A percentile compares a stretch with the other conserved stretches of the same genome.
Conservation (phyloP, 2,329 filamentous ascomycete genomes). For the Phialophora expanda region DNA sequence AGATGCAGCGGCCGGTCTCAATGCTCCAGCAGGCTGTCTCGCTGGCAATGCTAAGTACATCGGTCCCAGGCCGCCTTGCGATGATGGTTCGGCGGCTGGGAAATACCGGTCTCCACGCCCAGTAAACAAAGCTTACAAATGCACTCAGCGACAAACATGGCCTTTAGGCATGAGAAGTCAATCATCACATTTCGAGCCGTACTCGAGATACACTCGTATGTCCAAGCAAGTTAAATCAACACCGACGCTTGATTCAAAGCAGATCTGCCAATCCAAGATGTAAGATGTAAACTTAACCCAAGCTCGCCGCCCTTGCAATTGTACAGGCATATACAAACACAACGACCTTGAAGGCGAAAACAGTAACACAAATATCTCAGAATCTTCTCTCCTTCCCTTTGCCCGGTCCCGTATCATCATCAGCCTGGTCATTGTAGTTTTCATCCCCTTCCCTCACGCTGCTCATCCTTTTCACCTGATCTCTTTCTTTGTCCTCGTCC, state of each 20-base stretch:
- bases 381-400: slow-evolving; percentile 27
- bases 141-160: not conserved
- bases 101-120: not conserved
- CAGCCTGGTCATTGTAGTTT: slow-evolving; percentile 19
- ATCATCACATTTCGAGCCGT: not conserved
- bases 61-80: not conserved
- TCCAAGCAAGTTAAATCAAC: not conserved
- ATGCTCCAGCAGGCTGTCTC: not conserved
- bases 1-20: not conserved
- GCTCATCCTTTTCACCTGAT: slow-evolving; percentile 38
- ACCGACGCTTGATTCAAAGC: not conserved
- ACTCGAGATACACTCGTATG: not conserved
- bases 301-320: not conserved
- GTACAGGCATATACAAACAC: slow-evolving; percentile 15
- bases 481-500: slow-evolving; percentile 33
- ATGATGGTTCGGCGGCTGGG: not conserved
- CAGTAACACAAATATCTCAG: slow-evolving; percentile 1
- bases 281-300: not conserved
- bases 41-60: not conserved
- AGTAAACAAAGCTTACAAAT: slow-evolving; percentile 32
- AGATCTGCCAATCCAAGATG: not conserved
- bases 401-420: slow-evolving; percentile 21
- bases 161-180: not conserved
- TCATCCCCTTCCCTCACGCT: slow-evolving; percentile 38
- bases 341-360: not conserved